Conservation (phyloP, 768 basidiomycete species). For the Tricholoma saponaceum region DNA sequence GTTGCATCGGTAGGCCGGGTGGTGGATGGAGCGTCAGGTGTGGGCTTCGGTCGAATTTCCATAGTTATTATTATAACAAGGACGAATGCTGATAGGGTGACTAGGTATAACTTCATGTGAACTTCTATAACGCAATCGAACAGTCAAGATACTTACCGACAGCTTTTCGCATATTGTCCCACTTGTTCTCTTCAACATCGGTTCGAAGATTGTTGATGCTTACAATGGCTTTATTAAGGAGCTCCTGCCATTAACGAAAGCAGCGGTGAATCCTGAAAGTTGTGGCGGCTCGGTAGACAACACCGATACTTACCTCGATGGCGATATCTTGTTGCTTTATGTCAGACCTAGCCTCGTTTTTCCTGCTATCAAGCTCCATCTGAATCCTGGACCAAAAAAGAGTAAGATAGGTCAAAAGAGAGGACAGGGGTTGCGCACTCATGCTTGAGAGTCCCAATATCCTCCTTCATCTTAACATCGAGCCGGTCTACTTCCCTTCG, state of each 20-base stretch:
- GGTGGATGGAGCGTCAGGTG: conserved; percentile 17
- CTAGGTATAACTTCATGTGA: conserved; percentile 28
- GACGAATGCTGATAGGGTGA: conserved; percentile 61
- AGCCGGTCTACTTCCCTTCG: conserved; percentile 84
- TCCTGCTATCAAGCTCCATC: conserved; percentile 93
- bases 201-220: conserved; percentile 75
- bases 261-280: not conserved
- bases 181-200: conserved; percentile 79
- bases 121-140: not conserved
- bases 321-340: conserved; percentile 79
- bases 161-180: conserved; percentile 85
- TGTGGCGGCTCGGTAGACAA: conserved; percentile 11
- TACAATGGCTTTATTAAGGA: conserved; percentile 72
- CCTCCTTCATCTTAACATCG: conserved; percentile 91
- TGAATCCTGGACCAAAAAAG: conserved; percentile 62
- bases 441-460: conserved; percentile 82
- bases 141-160: conserved; percentile 49
- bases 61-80: conserved; percentile 64
- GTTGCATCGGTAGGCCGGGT: not conserved
- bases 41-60: conserved; percentile 55
- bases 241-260: conserved; percentile 42
- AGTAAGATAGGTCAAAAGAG: conserved; percentile 1
- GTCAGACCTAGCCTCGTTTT: conserved; percentile 85
- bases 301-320: conserved; percentile 56
- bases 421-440: conserved; percentile 55